Conservation (phyloP, 345 rosid genomes). For the Eucalyptus erythrocorys region DNA sequence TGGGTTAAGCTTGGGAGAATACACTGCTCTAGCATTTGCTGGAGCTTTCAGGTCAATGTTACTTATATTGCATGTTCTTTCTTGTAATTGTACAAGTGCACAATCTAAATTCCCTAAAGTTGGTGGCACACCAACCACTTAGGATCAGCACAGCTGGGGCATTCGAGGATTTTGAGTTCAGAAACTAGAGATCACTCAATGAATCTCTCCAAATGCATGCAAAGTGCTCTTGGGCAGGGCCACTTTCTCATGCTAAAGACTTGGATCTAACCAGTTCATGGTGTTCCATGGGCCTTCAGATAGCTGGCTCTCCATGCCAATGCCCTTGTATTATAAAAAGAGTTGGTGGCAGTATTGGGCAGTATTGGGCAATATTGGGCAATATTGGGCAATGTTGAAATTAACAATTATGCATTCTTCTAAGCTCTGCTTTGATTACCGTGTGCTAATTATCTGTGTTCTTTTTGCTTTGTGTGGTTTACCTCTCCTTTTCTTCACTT, state of each 20-base stretch:
- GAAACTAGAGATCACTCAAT: background rate
- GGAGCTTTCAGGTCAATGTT: conserved; percentile 73
- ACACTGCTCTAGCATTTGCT: conserved; percentile 93
- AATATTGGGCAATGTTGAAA: background rate
- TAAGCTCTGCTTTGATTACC: background rate
- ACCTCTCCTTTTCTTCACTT: background rate
- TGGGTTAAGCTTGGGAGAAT: conserved; percentile 98
- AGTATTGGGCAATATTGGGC: background rate
- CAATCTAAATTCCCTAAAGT: background rate
- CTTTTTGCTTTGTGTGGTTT: background rate
- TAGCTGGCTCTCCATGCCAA: background rate
- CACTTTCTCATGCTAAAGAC: background rate
- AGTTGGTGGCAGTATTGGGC: background rate
- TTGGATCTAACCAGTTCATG: background rate
- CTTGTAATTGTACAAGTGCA: background rate
- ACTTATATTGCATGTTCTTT: background rate
- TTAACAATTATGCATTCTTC: background rate
- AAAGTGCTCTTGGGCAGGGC: background rate
- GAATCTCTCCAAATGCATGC: background rate
- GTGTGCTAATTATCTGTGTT: background rate
- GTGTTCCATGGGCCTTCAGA: background rate
- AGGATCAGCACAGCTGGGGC: background rate
- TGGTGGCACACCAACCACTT: background rate
- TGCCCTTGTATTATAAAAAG: background rate
- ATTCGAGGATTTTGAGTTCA: background rate